Conservation (phyloP, 2,329 filamentous ascomycete species). For the Phoma sp. region DNA sequence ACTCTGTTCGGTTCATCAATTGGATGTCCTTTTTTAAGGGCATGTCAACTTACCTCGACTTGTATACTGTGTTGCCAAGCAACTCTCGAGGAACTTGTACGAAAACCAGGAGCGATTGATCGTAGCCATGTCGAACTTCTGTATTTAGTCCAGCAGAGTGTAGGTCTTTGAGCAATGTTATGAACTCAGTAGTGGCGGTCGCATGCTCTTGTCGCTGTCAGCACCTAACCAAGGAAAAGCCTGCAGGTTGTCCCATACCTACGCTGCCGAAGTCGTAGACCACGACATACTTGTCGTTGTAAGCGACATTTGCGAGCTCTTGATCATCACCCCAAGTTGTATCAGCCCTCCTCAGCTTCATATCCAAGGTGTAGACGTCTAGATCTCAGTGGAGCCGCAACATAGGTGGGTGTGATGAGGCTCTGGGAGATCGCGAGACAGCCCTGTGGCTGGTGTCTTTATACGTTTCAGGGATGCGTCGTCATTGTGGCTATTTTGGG, state of each 20-base stretch:
- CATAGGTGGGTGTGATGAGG: slow-evolving; percentile 2
- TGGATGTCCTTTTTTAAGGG: background rate
- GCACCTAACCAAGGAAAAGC: background rate
- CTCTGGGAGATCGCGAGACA: slow-evolving; percentile 2
- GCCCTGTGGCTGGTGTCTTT: slow-evolving; percentile 19
- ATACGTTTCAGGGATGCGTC: slow-evolving; percentile 19
- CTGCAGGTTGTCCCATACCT: slow-evolving; percentile 27
- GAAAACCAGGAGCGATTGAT: slow-evolving; percentile 40
- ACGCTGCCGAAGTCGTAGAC: slow-evolving; percentile 39
- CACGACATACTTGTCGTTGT: slow-evolving; percentile 45
- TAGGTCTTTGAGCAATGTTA: slow-evolving; percentile 32
- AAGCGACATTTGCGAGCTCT: slow-evolving; percentile 32
- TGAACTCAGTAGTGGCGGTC: slow-evolving; percentile 32
- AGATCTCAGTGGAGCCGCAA: slow-evolving; percentile 1
- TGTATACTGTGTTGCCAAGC: slow-evolving; percentile 42
- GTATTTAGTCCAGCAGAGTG: slow-evolving; percentile 40
- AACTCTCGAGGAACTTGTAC: slow-evolving; percentile 40
- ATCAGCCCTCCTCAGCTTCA: slow-evolving; percentile 34
- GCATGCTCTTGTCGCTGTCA: slow-evolving; percentile 23
- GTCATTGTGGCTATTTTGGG: slow-evolving; percentile 12
- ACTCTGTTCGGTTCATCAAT: slow-evolving; percentile 59
- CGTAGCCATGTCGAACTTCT: slow-evolving; percentile 41
- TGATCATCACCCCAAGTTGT: slow-evolving; percentile 35
- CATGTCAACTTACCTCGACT: slow-evolving; percentile 31
- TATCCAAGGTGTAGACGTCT: slow-evolving; percentile 11